A percentile compares a stretch with the other conserved stretches of the same genome.
phyloP scores from a whole-genome alignment of 805 yeast genomes.

The Starmerella khaoyaiensis region DNA sequence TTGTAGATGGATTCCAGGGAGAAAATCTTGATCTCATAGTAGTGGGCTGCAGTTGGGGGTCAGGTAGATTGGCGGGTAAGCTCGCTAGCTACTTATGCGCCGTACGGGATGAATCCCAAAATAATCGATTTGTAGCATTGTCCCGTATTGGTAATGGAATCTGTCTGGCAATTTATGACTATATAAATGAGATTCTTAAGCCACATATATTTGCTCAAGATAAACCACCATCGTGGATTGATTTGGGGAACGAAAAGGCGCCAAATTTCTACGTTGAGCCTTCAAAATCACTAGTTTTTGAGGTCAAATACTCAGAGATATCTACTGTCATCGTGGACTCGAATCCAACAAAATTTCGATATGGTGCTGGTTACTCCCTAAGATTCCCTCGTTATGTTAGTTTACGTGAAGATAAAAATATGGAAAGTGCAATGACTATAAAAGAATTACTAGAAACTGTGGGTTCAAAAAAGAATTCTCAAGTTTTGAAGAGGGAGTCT shows the following conservation, averaged over 20 bases:
- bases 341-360: constrained; percentile 28
- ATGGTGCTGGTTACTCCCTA: constrained; percentile 55
- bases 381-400: constrained; percentile 62
- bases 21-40: constrained; percentile 71
- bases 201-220: constrained; percentile 43
- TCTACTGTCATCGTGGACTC: constrained; percentile 29
- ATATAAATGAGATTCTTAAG: constrained; percentile 42
- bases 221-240: constrained; percentile 15
- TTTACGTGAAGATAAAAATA: constrained; percentile 56
- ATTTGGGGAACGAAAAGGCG: constrained; percentile 5
- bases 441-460: constrained; percentile 34
- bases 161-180: constrained; percentile 45
- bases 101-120: constrained; percentile 34
- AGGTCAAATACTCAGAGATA: constrained; percentile 69
- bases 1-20: constrained; percentile 62
- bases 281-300: constrained; percentile 59
- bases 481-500: background rate
- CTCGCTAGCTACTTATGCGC: constrained; percentile 60
- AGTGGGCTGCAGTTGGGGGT: constrained; percentile 58
- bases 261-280: constrained; percentile 63
- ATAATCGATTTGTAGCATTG: constrained; percentile 44
- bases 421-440: constrained; percentile 42
- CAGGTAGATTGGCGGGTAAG: constrained; percentile 35
- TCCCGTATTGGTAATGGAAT: constrained; percentile 81
- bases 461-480: background rate